Percentiles rank a stretch among this genome's conserved stretches.
phyloP scores from a whole-genome alignment of 2,329 filamentous ascomycete genomes.

The Zasmidium angulare region DNA sequence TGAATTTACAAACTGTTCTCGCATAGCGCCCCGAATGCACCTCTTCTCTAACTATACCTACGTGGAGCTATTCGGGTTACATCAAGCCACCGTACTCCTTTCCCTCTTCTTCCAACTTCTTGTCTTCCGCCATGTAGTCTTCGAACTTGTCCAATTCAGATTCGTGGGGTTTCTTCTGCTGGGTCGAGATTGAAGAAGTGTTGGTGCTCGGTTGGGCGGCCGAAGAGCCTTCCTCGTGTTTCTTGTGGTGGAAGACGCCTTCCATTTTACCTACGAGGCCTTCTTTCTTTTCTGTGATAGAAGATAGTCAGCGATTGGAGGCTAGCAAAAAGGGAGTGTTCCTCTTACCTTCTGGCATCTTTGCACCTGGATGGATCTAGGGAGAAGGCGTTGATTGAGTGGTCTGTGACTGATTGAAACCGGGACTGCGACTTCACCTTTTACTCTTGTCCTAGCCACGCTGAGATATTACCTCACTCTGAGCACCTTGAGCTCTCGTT shows the following conservation, averaged over 20 bases:
- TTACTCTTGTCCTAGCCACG: too few relatives aligned
- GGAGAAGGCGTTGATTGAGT: background rate
- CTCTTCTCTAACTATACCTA: background rate
- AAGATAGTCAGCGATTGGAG: background rate
- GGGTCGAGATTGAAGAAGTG: background rate
- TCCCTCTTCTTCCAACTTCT: background rate
- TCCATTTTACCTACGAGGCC: background rate
- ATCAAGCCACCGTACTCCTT: background rate
- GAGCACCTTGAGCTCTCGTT: too few relatives aligned
- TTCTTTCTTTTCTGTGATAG: background rate
- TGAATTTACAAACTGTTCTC: too few relatives aligned
- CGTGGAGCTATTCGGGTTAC: background rate
- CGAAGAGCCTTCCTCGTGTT: background rate
- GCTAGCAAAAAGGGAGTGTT: background rate
- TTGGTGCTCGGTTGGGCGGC: too few relatives aligned
- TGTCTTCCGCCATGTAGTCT: background rate
- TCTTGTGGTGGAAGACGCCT: background rate
- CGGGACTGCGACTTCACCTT: too few relatives aligned
- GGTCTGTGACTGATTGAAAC: too few relatives aligned
- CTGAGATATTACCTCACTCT: too few relatives aligned
- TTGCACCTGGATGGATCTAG: background rate
- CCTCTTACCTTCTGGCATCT: background rate
- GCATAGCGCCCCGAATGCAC: too few relatives aligned
- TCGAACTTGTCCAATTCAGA: background rate
- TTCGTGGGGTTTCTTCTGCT: background rate